Conservation (phyloP, 2,329 filamentous ascomycete genomes). For the Diaporthe citri region DNA sequence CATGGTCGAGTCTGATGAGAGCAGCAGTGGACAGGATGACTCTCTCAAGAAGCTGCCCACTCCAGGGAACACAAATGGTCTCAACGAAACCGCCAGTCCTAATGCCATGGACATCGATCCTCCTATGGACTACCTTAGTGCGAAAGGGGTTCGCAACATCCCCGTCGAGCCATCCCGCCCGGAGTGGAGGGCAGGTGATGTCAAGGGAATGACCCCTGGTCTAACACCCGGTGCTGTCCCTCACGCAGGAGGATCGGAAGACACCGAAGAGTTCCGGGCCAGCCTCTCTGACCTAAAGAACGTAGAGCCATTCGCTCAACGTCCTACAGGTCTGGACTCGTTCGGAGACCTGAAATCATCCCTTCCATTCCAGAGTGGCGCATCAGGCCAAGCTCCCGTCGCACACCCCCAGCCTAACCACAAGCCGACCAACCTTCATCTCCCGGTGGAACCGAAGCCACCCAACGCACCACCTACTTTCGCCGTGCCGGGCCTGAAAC, state of each 20-base stretch:
- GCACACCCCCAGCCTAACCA: slow-evolving; percentile 50
- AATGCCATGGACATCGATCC: slow-evolving; percentile 77
- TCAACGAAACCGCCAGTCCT: slow-evolving; percentile 57
- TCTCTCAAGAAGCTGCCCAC: slow-evolving; percentile 42
- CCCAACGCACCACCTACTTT: slow-evolving; percentile 61
- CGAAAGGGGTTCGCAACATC: slow-evolving; percentile 62
- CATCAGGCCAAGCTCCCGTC: slow-evolving; percentile 56
- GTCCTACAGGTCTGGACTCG: slow-evolving; percentile 63
- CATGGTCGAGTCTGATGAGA: slow-evolving; percentile 61
- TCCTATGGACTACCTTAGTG: slow-evolving; percentile 51
- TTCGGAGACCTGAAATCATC: slow-evolving; percentile 68
- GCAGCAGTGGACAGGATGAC: slow-evolving; percentile 55
- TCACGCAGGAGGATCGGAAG: slow-evolving; percentile 62
- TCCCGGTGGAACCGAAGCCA: slow-evolving; percentile 63
- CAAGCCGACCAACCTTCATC: slow-evolving; percentile 58
- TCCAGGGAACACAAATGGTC: slow-evolving; percentile 19
- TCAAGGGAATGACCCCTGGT: slow-evolving; percentile 46
- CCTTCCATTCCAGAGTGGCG: slow-evolving; percentile 68
- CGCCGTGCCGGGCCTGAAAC: slow-evolving; percentile 58
- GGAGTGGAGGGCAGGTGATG: slow-evolving; percentile 69
- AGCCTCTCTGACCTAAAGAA: slow-evolving; percentile 68
- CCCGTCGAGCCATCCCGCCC: slow-evolving; percentile 69
- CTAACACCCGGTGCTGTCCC: slow-evolving; percentile 25
- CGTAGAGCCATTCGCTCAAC: slow-evolving; percentile 65
- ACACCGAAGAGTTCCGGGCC: slow-evolving; percentile 66